phyloP scores from a whole-genome alignment of 2,329 filamentous ascomycete species.

The Teratosphaeria zuluensis region DNA sequence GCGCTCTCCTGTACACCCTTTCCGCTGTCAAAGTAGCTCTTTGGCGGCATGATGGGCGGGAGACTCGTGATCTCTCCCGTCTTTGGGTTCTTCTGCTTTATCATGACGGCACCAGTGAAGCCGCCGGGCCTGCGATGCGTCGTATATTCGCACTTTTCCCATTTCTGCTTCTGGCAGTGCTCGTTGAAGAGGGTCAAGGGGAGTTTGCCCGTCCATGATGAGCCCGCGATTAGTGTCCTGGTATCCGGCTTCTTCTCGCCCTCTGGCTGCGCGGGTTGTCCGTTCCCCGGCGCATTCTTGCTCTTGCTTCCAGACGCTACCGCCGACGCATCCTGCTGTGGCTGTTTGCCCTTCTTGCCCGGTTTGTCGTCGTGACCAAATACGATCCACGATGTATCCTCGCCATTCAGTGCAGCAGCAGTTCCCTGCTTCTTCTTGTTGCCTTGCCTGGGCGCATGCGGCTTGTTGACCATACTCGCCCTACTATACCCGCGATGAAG shows the following conservation, averaged over 20 bases:
- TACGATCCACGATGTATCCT: slow-evolving; percentile 41
- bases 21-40: slow-evolving; percentile 55
- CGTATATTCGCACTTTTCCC: slow-evolving; percentile 88
- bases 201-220: slow-evolving; percentile 95
- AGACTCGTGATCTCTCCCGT: slow-evolving; percentile 67
- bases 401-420: slow-evolving; percentile 28
- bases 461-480: slow-evolving; percentile 38
- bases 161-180: slow-evolving; percentile 91
- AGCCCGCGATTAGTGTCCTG: slow-evolving; percentile 77
- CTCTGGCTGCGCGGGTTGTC: slow-evolving; percentile 11
- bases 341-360: slow-evolving; percentile 35
- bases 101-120: slow-evolving; percentile 63
- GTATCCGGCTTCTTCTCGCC: slow-evolving; percentile 51
- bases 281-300: slow-evolving; percentile 17
- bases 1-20: slow-evolving; percentile 67
- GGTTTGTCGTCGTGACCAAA: slow-evolving; percentile 32
- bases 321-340: slow-evolving; percentile 9
- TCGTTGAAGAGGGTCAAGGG: slow-evolving; percentile 89
- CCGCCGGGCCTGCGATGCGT: slow-evolving; percentile 38
- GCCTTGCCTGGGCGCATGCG: slow-evolving; percentile 35
- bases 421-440: slow-evolving; percentile 28
- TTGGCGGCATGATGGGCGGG: slow-evolving; percentile 73
- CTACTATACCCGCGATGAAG: background rate
- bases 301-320: slow-evolving; percentile 15
- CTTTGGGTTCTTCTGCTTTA: slow-evolving; percentile 66